Percentiles rank a stretch among this genome's conserved stretches.
phyloP scores from a whole-genome alignment of 805 yeast species.

The Sugiyamaella americana region DNA sequence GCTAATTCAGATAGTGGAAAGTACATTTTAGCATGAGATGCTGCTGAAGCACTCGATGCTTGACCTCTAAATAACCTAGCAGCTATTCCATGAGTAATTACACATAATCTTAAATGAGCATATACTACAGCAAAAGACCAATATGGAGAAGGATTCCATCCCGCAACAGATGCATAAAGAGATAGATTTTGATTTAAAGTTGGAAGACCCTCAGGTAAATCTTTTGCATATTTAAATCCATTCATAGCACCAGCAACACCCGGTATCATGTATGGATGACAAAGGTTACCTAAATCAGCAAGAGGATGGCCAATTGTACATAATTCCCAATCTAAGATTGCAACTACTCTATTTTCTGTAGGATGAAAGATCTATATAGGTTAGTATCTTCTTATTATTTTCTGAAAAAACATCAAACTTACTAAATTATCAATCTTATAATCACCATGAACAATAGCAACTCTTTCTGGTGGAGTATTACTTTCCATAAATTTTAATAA shows the following conservation, averaged over 20 bases:
- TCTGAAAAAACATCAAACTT: too few relatives aligned
- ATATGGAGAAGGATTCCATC: conserved; percentile 39
- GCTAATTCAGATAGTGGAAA: conserved; percentile 31
- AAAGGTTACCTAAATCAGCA: conserved; percentile 53
- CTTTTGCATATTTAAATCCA: conserved; percentile 7
- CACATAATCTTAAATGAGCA: conserved; percentile 49
- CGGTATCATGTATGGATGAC: conserved; percentile 50
- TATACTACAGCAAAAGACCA: conserved; percentile 53
- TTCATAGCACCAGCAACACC: conserved; percentile 10
- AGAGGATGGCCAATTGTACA: conserved; percentile 61
- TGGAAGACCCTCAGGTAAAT: conserved; percentile 23
- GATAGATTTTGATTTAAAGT: conserved; percentile 19
- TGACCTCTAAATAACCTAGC: conserved; percentile 47
- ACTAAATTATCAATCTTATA: conserved; percentile 54
- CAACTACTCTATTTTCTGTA: conserved; percentile 42
- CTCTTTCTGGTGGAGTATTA: conserved; percentile 42
- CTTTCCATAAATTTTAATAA: conserved; percentile 39
- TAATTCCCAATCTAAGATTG: conserved; percentile 61
- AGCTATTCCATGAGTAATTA: conserved; percentile 57
- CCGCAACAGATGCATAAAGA: conserved; percentile 29
- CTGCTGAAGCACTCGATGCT: conserved; percentile 50
- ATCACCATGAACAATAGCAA: conserved; percentile 56
- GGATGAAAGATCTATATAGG: conserved; percentile 43
- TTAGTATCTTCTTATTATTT: too few relatives aligned
- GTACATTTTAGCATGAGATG: conserved; percentile 32